Evolutionary conservation across 2,329 filamentous ascomycete genomes (phyloP), one percentile per base, ranked within the genome.

Genomic region (Alternaria triticimaculans): DNA sequence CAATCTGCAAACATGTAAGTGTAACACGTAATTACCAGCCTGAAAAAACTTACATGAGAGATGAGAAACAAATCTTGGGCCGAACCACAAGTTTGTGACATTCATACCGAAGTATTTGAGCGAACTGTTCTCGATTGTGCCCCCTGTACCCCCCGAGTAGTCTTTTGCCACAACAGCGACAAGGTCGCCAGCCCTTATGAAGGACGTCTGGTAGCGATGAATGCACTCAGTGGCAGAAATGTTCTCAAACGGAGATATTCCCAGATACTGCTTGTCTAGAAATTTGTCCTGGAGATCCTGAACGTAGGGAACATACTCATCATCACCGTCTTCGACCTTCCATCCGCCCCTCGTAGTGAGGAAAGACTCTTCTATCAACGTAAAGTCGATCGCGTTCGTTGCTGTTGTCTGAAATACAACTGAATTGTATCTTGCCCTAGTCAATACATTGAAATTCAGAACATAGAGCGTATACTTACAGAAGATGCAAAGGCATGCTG

Each of bases 211-310:
- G 2, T 37, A 37, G 3, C 30, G 30, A 5, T 15, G 30, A 37
- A 37, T 2, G 7, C 30, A 37, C 14, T 15, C 14, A 5, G 14
- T 2, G 1, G 30, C 7, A 15, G 30, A n/a, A 0, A 37, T 37
- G 1, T 37, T 37, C 14, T 37, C 14, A 5, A 37, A 37, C 0
- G 0, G 30, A 41, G 37, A 18, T 3, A n/a, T 1, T 0, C 6
- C 2, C 15, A 3, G 0, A 18, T 41, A 6, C 1, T 41, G 37
- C 37, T 41, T 0, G 15, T 0, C 37, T 9, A 41, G n/a, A 41
- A 41, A 0, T 11, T 2, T 33, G 28, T 33, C 12, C 12, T 33
- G 28, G 5, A 30, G 1, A 1, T 10, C 33, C 4, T n/a, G 33
- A n/a, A 37, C 3, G 15, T 25, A 8, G 6, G 23, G 23, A 23